Base-by-base conservation (phyloP, 306 rosid genomes). In the Arachis stenosperma region DNA sequence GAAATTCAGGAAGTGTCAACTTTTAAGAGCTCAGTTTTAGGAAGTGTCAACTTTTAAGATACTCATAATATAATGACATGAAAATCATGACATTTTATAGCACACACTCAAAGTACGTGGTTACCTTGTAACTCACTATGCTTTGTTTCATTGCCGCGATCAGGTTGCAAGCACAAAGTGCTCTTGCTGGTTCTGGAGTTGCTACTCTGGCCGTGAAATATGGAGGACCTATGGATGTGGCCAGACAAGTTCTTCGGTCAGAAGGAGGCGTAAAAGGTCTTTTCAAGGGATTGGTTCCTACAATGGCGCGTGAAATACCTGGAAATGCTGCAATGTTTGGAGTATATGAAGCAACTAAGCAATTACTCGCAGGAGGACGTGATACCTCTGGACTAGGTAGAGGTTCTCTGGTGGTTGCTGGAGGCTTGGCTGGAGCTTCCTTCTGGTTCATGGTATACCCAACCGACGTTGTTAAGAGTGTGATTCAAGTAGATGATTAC, bases 251-350 rank as follows among this genome's bases (percentile, higher is more conserved):
- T 60, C 90, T 95, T 29, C 74, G 86, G 65, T 88, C 93, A 40
- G 98, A 91, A 86, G 98, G 98, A 0, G 99, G 99, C 43, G n/a
- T 54, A 1, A 84, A 67, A 78, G 99, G 98, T 67, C 97, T 95
- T 48, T 90, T 90, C 84, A 91, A 91, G 81, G 99, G 98, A 65
- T 68, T 95, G 83, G 76, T 82, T 74, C 99, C 99, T 0, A 95
- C 99, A 0, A 48, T 95, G 93, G 96, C 92, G 0, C 92, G 99
- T 11, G 99, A 95, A 78, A 54, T 95, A 69, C 99, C 99, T 0
- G 99, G 99, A 73, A 95, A 91, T 78, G 99, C 98, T 15, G 86
- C 79, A n/a, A 86, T 95, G 97, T 95, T 95, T 61, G 98, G 98
- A 15, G 97, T 83, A 27, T 95, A 95, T 41, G 99, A 95, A 83